Evolutionary conservation across 2,329 filamentous ascomycete species (phyloP).

Genomic region (Calonectria pauciramosa): DNA sequence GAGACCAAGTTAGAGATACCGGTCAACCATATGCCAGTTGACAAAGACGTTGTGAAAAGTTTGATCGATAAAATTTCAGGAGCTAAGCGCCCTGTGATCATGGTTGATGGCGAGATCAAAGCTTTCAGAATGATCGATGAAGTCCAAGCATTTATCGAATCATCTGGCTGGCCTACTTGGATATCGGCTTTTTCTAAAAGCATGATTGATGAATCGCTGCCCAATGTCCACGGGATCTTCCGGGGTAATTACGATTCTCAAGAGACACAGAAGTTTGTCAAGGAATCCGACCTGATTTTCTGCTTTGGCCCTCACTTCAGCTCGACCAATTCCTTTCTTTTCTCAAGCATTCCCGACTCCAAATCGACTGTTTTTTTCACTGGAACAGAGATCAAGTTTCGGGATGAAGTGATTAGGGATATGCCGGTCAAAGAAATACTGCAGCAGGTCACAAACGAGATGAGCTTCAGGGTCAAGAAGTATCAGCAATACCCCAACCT

Average conservation of each 20-base stretch:
- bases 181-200: conserved; percentile 64
- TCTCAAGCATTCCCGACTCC: not conserved
- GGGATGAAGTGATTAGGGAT: not conserved
- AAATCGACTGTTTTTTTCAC: not conserved
- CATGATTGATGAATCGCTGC: conserved; percentile 61
- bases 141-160: conserved; percentile 57
- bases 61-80: conserved; percentile 56
- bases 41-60: conserved; percentile 49
- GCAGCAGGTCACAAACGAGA: not conserved
- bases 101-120: conserved; percentile 66
- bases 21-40: not conserved
- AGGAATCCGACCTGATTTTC: conserved; percentile 59
- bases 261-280: conserved; percentile 52
- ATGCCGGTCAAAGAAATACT: not conserved
- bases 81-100: conserved; percentile 63
- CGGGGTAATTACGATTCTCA: conserved; percentile 54
- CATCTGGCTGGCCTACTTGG: conserved; percentile 63
- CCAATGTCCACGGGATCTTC: conserved; percentile 65
- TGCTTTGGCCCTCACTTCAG: conserved; percentile 59
- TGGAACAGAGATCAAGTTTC: not conserved
- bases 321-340: not conserved
- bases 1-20: conserved; percentile 39
- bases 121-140: conserved; percentile 56
- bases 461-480: not conserved
- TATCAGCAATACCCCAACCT: not conserved